A percentile compares a stretch with the other conserved stretches of the same genome.
These are phyloP conservation scores for Emmonsiellopsis sp. DNA, from an alignment of 2,329 filamentous ascomycete genomes.

Conservation along the genomic window DNA sequence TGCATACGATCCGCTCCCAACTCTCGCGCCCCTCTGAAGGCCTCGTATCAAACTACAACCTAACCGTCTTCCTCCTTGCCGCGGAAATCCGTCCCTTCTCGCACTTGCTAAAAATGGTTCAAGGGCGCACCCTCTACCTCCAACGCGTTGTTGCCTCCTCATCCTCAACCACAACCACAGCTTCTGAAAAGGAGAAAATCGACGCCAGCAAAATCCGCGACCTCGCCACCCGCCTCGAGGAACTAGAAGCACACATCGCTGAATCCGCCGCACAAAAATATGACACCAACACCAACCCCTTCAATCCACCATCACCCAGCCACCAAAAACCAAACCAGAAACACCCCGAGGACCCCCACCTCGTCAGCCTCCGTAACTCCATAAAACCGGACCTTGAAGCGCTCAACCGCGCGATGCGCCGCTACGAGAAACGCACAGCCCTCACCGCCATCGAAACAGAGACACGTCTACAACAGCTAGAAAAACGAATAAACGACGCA, in stretches of 20 bases:
- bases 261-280: constrained; percentile 23
- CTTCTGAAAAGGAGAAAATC: constrained; percentile 10
- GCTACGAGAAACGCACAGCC: constrained; percentile 82
- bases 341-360: constrained; percentile 17
- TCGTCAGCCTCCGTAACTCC: constrained; percentile 37
- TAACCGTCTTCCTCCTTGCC: constrained; percentile 80
- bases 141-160: constrained; percentile 55
- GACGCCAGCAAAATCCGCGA: constrained; percentile 38
- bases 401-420: constrained; percentile 74
- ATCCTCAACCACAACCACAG: too few relatives aligned
- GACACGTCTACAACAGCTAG: constrained; percentile 60
- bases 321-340: constrained; percentile 19
- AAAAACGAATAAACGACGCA: constrained; percentile 64
- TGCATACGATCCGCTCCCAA: constrained; percentile 71
- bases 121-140: constrained; percentile 68
- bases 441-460: constrained; percentile 68
- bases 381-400: constrained; percentile 79
- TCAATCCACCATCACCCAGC: neutral
- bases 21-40: constrained; percentile 77
- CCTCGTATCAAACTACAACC: constrained; percentile 83
- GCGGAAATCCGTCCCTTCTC: constrained; percentile 76
- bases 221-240: constrained; percentile 56
- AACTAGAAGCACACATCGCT: constrained; percentile 53
- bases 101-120: constrained; percentile 71
- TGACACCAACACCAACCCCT: constrained; percentile 10